Conservation (phyloP, 148 eudicot genomes). For the Pouteria glomerata region DNA sequence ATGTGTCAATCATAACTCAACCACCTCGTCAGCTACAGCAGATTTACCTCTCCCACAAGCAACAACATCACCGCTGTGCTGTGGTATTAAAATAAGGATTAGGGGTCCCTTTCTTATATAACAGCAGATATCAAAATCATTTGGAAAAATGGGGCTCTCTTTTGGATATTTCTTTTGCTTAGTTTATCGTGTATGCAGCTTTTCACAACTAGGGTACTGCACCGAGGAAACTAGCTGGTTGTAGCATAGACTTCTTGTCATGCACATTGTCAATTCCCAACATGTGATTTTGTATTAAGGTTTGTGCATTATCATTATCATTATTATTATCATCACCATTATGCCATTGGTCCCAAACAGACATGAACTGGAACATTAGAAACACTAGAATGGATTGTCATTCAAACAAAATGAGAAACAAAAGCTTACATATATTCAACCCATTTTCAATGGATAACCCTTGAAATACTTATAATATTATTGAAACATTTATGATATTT, state of each 20-base stretch:
- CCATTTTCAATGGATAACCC: not conserved
- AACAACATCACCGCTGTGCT: not conserved
- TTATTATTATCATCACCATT: no score
- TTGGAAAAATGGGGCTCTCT: conserved; percentile 2
- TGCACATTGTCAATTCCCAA: not conserved
- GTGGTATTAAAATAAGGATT: not conserved
- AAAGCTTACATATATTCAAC: no score
- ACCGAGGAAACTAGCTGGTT: not conserved
- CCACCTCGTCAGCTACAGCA: not conserved
- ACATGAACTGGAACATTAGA: no score
- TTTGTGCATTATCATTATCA: not conserved
- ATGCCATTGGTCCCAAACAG: no score
- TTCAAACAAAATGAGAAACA: no score
- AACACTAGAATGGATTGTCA: no score
- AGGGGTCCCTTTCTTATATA: conserved; percentile 9
- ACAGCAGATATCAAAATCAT: conserved; percentile 8
- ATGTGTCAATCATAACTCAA: no score
- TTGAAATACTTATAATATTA: no score
- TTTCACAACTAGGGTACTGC: not conserved
- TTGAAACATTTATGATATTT: no score
- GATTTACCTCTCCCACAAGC: not conserved
- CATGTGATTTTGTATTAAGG: not conserved
- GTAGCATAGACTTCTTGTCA: not conserved
- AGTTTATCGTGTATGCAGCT: conserved; percentile 1
- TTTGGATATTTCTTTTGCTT: conserved; percentile 1